A percentile compares a stretch with the other conserved stretches of the same genome.
phyloP scores from a whole-genome alignment of 2,329 filamentous ascomycete species.

The Pestalotiopsis sp. region DNA sequence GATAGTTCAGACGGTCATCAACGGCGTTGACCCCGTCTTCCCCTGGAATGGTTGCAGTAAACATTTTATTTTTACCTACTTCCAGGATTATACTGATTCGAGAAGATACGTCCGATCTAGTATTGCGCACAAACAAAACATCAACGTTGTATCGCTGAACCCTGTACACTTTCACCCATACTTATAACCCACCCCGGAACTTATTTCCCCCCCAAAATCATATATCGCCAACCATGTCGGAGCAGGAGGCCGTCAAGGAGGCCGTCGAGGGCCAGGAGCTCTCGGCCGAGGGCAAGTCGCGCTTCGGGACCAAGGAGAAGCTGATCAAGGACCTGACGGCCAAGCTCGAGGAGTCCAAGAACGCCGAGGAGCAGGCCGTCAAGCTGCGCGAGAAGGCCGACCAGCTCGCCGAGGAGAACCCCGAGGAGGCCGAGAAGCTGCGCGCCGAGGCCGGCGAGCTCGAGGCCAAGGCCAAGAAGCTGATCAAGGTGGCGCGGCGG shows the following conservation, averaged over 20 bases:
- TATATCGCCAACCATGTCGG: background rate
- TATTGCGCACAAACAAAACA: background rate
- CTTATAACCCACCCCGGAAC: background rate
- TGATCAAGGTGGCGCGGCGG: slow-evolving; percentile 32
- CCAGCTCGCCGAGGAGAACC: slow-evolving; percentile 23
- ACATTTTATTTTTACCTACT: background rate
- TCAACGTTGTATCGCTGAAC: background rate
- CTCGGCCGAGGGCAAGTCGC: slow-evolving; percentile 4
- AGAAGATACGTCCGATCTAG: background rate
- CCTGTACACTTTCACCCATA: background rate
- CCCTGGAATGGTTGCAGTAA: background rate
- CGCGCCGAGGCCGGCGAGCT: slow-evolving; percentile 28
- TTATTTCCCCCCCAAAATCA: background rate
- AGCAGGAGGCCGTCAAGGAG: background rate
- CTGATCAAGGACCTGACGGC: slow-evolving; percentile 31
- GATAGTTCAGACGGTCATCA: background rate
- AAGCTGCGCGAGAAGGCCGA: slow-evolving; percentile 30
- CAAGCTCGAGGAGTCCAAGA: slow-evolving; percentile 31
- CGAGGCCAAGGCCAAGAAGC: slow-evolving; percentile 30
- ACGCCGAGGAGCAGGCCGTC: slow-evolving; percentile 29
- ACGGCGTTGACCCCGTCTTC: background rate
- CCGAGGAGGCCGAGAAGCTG: slow-evolving; percentile 29
- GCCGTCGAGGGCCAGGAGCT: background rate
- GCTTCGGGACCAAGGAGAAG: slow-evolving; percentile 18
- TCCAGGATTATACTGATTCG: background rate